A percentile compares a stretch with the other conserved stretches of the same genome.
Conservation (phyloP, 352 stramenopile genomes). For the Poterioochromonas sp. region DNA sequence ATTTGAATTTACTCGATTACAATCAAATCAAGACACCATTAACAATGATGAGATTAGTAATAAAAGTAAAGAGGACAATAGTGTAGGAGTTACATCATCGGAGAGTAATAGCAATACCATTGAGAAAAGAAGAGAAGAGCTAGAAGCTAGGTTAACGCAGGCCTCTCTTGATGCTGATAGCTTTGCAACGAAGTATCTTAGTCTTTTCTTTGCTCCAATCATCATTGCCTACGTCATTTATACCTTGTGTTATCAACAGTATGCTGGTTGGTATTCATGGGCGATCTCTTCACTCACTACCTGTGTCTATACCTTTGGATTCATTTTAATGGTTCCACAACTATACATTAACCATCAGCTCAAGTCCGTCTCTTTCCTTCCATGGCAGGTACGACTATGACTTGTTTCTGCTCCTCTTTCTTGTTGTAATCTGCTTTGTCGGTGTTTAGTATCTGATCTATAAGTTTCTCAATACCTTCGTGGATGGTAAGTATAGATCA, state of each 20-base stretch:
- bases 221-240: slow-evolving; percentile 87
- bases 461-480: slow-evolving; percentile 95
- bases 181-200: slow-evolving; percentile 50
- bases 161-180: slow-evolving; percentile 56
- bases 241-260: slow-evolving; percentile 77
- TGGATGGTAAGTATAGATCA: slow-evolving; percentile 60
- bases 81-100: neutral
- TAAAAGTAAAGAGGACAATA: slow-evolving; percentile 3
- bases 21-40: neutral
- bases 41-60: neutral
- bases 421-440: neutral
- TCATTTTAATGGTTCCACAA: slow-evolving; percentile 70
- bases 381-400: slow-evolving; percentile 77
- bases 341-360: slow-evolving; percentile 72
- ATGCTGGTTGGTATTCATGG: slow-evolving; percentile 96
- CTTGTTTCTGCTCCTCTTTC: neutral
- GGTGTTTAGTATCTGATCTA: slow-evolving; percentile 77
- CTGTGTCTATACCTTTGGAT: slow-evolving; percentile 73
- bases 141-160: slow-evolving; percentile 1
- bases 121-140: neutral
- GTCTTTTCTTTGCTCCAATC: slow-evolving; percentile 55
- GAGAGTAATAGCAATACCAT: no score
- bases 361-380: slow-evolving; percentile 57
- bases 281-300: slow-evolving; percentile 86
- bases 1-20: neutral